Percentiles rank a stretch among this genome's conserved stretches.
phyloP scores from a whole-genome alignment of 345 rosid species.

The Euphorbia tirucalli region DNA sequence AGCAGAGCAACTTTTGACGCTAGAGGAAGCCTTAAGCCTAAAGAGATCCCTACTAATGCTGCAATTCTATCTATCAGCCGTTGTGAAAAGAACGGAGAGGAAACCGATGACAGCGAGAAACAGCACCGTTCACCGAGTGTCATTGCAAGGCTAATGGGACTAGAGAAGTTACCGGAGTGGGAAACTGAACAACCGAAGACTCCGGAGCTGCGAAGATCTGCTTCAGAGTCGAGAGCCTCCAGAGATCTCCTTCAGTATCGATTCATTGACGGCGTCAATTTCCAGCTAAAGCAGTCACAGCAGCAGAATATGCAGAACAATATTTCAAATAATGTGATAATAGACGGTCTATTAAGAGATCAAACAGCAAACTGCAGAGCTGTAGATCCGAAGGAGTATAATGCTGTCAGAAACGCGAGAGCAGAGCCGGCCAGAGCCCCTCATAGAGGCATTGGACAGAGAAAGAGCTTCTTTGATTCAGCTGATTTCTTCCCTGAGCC shows the following conservation, averaged over 20 bases:
- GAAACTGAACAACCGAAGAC: conserved; percentile 44
- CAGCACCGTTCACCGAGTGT: conserved; percentile 80
- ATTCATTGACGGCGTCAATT: conserved; percentile 51
- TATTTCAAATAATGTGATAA: conserved; percentile 13
- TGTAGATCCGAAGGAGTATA: conserved; percentile 28
- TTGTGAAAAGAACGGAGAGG: conserved; percentile 26
- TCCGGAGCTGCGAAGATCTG: conserved; percentile 80
- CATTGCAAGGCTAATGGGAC: conserved; percentile 90
- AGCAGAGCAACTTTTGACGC: conserved; percentile 89
- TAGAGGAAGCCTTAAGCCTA: conserved; percentile 77
- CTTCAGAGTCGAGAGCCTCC: conserved; percentile 79
- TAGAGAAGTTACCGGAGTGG: conserved; percentile 61
- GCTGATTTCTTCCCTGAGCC: conserved; percentile 87
- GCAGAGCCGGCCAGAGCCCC: conserved; percentile 46
- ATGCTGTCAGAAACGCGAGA: conserved; percentile 30
- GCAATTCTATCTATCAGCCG: conserved; percentile 33
- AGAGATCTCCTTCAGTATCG: conserved; percentile 54
- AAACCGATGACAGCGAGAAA: conserved; percentile 31
- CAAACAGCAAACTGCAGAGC: conserved; percentile 15
- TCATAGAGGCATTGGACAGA: conserved; percentile 35
- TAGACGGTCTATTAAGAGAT: conserved; percentile 31
- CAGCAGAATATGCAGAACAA: conserved; percentile 26
- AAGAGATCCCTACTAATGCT: conserved; percentile 64
- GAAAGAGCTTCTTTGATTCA: conserved; percentile 65
- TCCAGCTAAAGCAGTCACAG: conserved; percentile 39